A percentile compares a stretch with the other conserved stretches of the same genome.
Evolutionary conservation across 371 early-diverging fungal species (phyloP).

Genomic region (Mucor irregularis): DNA sequence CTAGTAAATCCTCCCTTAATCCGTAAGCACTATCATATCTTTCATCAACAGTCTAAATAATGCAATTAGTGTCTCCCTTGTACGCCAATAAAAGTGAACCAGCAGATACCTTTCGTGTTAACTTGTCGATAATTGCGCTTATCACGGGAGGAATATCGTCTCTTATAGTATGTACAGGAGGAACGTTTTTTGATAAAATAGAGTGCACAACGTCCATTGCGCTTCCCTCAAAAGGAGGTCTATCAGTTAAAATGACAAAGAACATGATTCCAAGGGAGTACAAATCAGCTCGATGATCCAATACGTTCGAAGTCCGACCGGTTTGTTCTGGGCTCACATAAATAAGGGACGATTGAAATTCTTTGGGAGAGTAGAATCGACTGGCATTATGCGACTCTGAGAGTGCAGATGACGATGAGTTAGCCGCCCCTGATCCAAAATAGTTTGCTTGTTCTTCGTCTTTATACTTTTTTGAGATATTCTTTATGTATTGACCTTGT

Average conservation of each 20-base stretch:
- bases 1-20: conserved; percentile 52
- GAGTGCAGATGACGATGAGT: background rate
- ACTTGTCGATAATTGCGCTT: conserved; percentile 54
- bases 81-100: background rate
- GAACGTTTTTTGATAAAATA: conserved; percentile 50
- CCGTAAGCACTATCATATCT: conserved; percentile 60
- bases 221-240: conserved; percentile 49
- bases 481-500: too few species aligned
- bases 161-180: conserved; percentile 45
- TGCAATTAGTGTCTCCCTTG: background rate
- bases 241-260: conserved; percentile 50
- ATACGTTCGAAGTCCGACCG: conserved; percentile 55
- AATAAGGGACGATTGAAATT: conserved; percentile 33
- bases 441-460: background rate
- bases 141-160: conserved; percentile 54
- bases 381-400: background rate
- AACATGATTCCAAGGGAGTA: conserved; percentile 58
- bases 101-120: conserved; percentile 52
- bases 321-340: conserved; percentile 58
- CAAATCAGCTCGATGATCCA: conserved; percentile 59
- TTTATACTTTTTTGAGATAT: background rate
- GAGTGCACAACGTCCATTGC: conserved; percentile 56
- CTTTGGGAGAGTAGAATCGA: conserved; percentile 25
- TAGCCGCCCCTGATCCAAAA: too few species aligned
- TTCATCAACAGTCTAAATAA: conserved; percentile 50